These are phyloP conservation scores for Ogataea neopini DNA, from an alignment of 805 yeast species.

Conservation along the genomic window DNA sequence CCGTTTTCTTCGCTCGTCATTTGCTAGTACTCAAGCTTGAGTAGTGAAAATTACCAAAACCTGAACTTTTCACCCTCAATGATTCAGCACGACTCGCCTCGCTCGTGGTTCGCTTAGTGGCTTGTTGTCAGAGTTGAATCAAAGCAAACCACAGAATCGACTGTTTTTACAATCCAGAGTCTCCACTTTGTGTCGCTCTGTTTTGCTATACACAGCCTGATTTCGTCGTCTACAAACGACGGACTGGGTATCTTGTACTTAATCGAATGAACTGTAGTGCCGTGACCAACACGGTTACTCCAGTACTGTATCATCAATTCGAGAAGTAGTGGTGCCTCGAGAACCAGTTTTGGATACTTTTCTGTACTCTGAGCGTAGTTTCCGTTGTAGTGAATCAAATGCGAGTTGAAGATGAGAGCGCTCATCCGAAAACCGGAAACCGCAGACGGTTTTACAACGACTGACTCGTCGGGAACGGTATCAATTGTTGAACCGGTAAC, in stretches of 20 bases:
- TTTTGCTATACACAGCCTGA: slow-evolving; percentile 29
- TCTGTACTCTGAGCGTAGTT: slow-evolving; percentile 56
- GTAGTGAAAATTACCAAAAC: too few species aligned
- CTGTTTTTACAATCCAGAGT: slow-evolving; percentile 31
- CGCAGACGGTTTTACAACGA: slow-evolving; percentile 39
- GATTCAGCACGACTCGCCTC: too few species aligned
- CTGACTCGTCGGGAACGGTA: slow-evolving; percentile 25
- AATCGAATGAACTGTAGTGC: slow-evolving; percentile 32
- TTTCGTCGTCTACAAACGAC: slow-evolving; percentile 42
- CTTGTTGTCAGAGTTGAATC: slow-evolving; percentile 18
- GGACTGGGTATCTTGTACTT: slow-evolving; percentile 54
- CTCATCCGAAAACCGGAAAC: slow-evolving; percentile 62
- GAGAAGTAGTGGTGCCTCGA: slow-evolving; percentile 81
- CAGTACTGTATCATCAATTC: slow-evolving; percentile 57
- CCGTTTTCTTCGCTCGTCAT: too few species aligned
- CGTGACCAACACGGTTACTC: slow-evolving; percentile 15
- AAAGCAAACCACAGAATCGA: slow-evolving; percentile 16
- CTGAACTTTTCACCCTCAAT: too few species aligned
- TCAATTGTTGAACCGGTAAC: neutral
- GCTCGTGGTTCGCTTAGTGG: too few species aligned
- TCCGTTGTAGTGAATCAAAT: slow-evolving; percentile 74
- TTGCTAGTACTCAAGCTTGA: too few species aligned
- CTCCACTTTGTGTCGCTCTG: slow-evolving; percentile 12
- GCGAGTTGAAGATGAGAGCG: slow-evolving; percentile 79
- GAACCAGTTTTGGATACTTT: slow-evolving; percentile 58